A percentile compares a stretch with the other conserved stretches of the same genome.
These are phyloP conservation scores for Phoenix roebelenii DNA, from an alignment of 176 grass and related monocot genomes.

Conservation along the genomic window DNA sequence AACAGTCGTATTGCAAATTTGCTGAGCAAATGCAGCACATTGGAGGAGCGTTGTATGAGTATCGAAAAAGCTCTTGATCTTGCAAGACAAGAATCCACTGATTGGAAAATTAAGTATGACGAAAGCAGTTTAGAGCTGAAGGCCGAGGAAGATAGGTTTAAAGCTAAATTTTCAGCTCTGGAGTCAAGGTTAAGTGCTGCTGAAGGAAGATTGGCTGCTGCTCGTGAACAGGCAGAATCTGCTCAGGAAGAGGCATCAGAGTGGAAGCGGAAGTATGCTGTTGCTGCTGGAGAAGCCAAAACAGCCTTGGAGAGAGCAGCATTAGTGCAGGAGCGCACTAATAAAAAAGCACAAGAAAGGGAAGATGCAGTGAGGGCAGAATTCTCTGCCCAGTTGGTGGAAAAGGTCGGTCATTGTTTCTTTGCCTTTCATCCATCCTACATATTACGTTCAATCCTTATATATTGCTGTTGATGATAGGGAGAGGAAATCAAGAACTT, in stretches of 20 bases:
- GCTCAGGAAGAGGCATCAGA: slow-evolving; percentile 60
- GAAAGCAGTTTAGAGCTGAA: slow-evolving; percentile 29
- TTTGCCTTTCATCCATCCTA: background rate
- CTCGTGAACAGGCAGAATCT: slow-evolving; percentile 45
- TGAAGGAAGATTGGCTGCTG: slow-evolving; percentile 52
- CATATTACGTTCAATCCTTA: background rate
- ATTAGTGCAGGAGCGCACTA: slow-evolving; percentile 52
- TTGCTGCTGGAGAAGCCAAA: slow-evolving; percentile 56
- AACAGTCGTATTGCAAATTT: slow-evolving; percentile 47
- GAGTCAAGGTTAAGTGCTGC: slow-evolving; percentile 42
- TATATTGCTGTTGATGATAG: slow-evolving; percentile 21
- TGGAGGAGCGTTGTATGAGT: slow-evolving; percentile 48
- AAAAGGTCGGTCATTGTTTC: slow-evolving; percentile 55
- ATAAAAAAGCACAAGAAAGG: slow-evolving; percentile 61
- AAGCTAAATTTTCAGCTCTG: slow-evolving; percentile 28
- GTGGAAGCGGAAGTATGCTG: slow-evolving; percentile 72
- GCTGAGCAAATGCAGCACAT: slow-evolving; percentile 55
- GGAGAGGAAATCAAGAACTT: slow-evolving; percentile 72
- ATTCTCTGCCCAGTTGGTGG: slow-evolving; percentile 38
- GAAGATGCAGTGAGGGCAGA: slow-evolving; percentile 57
- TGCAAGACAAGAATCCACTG: slow-evolving; percentile 44
- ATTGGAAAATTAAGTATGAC: slow-evolving; percentile 58
- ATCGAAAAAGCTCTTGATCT: slow-evolving; percentile 54
- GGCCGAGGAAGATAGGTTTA: slow-evolving; percentile 34
- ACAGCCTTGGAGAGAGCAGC: slow-evolving; percentile 54